A percentile compares a stretch with the other conserved stretches of the same genome.
phyloP scores from a whole-genome alignment of 2,329 filamentous ascomycete species.

The Colletotrichum eleusines region DNA sequence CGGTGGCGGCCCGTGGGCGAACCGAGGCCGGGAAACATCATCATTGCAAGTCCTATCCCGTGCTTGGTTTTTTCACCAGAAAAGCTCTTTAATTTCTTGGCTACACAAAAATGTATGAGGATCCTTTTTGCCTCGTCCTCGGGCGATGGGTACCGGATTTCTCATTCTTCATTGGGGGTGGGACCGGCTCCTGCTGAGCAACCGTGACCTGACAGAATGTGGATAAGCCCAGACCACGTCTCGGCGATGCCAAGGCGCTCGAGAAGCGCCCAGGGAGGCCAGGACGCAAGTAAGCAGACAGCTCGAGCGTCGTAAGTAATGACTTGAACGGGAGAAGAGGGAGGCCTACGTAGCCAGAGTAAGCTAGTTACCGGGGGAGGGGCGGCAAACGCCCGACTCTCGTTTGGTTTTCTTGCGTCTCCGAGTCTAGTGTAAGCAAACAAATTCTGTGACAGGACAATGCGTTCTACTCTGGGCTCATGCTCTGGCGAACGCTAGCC shows the following conservation, averaged over 20 bases:
- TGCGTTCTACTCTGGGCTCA: not conserved
- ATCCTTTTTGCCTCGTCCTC: constrained; percentile 11
- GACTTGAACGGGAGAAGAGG: constrained; percentile 12
- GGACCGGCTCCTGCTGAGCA: not conserved
- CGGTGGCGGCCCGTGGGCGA: not conserved
- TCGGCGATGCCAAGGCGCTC: constrained; percentile 25
- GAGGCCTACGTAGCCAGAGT: not conserved
- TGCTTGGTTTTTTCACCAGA: not conserved
- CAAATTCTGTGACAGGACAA: not conserved
- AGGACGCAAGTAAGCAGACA: constrained; percentile 24
- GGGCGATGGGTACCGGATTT: constrained; percentile 2
- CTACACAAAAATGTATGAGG: constrained; percentile 24
- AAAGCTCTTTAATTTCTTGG: not conserved
- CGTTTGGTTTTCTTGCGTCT: not conserved
- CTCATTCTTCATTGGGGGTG: not conserved
- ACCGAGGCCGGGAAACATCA: not conserved
- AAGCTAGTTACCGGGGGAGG: not conserved
- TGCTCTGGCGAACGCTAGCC: not conserved
- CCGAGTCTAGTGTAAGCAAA: not conserved
- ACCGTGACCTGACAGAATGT: not conserved
- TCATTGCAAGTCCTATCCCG: not conserved
- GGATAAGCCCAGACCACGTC: not conserved
- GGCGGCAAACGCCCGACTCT: too few species aligned
- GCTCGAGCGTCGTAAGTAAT: constrained; percentile 1
- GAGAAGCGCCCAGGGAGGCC: constrained; percentile 8